phyloP scores from a whole-genome alignment of 2,329 filamentous ascomycete genomes.

The Aspergillus uvarum region DNA sequence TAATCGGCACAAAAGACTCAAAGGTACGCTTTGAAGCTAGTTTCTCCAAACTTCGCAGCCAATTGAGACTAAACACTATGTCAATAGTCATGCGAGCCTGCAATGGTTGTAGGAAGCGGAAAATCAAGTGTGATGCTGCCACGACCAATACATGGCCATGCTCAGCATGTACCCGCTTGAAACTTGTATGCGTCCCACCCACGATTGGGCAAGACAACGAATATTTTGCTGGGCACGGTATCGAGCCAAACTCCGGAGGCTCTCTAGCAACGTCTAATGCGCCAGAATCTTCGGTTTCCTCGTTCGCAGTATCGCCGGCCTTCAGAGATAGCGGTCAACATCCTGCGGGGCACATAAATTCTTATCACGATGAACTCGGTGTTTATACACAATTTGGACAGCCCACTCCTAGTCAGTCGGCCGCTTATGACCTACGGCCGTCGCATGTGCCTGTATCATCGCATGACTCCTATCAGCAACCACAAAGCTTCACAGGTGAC shows the following conservation, averaged over 20 bases:
- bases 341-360: constrained; percentile 43
- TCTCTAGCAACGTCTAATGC: constrained; percentile 34
- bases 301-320: constrained; percentile 53
- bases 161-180: constrained; percentile 86
- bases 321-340: constrained; percentile 51
- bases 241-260: constrained; percentile 26
- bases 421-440: constrained; percentile 34
- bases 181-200: constrained; percentile 88
- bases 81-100: constrained; percentile 90
- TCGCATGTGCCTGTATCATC: constrained; percentile 32
- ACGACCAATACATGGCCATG: constrained; percentile 98
- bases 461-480: constrained; percentile 31
- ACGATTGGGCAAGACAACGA: constrained; percentile 72
- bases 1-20: constrained; percentile 93
- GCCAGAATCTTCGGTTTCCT: constrained; percentile 52
- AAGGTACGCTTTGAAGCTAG: constrained; percentile 60
- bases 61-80: constrained; percentile 9
- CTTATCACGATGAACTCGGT: constrained; percentile 47
- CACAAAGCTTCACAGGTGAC: constrained; percentile 27
- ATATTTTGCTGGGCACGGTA: constrained; percentile 29
- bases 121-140: constrained; percentile 97
- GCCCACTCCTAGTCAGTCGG: constrained; percentile 26
- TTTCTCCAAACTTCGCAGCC: neutral
- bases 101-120: constrained; percentile 88
- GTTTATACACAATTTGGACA: constrained; percentile 43